Percentiles rank a stretch among this genome's conserved stretches.
Conservation (phyloP, 768 basidiomycete species). For the Mycena haematopus region DNA sequence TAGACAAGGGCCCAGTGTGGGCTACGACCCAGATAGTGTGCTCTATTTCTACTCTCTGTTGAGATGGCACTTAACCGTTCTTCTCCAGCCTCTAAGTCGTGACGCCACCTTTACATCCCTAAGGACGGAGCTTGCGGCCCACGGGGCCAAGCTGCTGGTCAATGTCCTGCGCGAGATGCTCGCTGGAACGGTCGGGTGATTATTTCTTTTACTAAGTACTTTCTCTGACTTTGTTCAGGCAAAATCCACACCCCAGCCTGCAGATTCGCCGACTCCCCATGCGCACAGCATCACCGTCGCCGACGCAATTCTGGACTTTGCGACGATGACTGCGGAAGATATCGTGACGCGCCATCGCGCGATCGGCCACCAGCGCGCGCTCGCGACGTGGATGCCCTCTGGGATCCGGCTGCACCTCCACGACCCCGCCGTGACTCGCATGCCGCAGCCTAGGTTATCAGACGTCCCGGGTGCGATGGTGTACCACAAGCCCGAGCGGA, state of each 20-base stretch:
- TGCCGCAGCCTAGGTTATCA: constrained; percentile 19
- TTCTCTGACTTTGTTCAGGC: constrained; percentile 44
- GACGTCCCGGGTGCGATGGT: constrained; percentile 39
- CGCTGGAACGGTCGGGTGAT: constrained; percentile 52
- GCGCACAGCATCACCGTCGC: constrained; percentile 66
- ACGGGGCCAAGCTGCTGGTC: constrained; percentile 77
- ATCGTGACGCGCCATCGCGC: constrained; percentile 66
- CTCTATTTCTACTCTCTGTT: constrained; percentile 12
- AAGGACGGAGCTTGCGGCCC: constrained; percentile 61
- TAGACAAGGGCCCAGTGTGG: constrained; percentile 83
- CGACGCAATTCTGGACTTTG: constrained; percentile 64
- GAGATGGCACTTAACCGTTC: not conserved
- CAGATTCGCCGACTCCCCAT: constrained; percentile 42
- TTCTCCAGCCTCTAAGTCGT: constrained; percentile 56
- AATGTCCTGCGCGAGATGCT: constrained; percentile 70
- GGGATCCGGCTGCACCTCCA: constrained; percentile 51
- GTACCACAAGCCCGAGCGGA: constrained; percentile 43
- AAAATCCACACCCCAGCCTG: constrained; percentile 52
- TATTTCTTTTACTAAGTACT: constrained; percentile 3
- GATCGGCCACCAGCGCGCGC: constrained; percentile 66
- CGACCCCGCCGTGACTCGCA: constrained; percentile 30
- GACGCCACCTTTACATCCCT: constrained; percentile 60
- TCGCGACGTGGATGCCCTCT: constrained; percentile 41
- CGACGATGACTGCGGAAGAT: constrained; percentile 57
- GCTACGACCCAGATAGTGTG: constrained; percentile 60